Conservation (phyloP, 1,139 yeast genomes). For the Pichia sp. region DNA sequence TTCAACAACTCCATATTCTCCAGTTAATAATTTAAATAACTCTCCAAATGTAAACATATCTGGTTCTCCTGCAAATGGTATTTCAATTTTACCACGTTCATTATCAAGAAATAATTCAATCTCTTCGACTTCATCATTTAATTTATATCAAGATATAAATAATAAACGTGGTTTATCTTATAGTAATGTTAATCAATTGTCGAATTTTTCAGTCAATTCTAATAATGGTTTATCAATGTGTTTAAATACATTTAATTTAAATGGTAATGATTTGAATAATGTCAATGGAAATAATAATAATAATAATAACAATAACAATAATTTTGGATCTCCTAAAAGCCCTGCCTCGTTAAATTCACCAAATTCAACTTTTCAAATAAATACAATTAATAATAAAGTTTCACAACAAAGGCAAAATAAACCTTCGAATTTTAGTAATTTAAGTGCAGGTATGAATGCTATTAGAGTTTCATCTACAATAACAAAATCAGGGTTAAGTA, state of each 20-base stretch:
- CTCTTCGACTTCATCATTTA: slow-evolving; percentile 22
- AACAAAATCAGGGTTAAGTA: slow-evolving; percentile 16
- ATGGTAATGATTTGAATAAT: not conserved
- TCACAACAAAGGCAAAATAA: slow-evolving; percentile 12
- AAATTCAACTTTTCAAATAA: not conserved
- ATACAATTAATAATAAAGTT: slow-evolving; percentile 1
- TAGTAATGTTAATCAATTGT: not conserved
- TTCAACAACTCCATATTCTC: slow-evolving; percentile 14
- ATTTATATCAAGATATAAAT: slow-evolving; percentile 26
- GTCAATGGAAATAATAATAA: not conserved
- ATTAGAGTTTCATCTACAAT: slow-evolving; percentile 8
- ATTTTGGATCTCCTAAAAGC: not conserved
- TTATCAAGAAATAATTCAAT: slow-evolving; percentile 24
- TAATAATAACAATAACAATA: slow-evolving; percentile 2
- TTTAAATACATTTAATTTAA: not conserved
- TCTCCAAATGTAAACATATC: slow-evolving; percentile 15
- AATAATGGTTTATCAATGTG: not conserved
- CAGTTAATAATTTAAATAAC: slow-evolving; percentile 6
- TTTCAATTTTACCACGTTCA: slow-evolving; percentile 15
- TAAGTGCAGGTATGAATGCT: slow-evolving; percentile 21
- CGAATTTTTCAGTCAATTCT: not conserved
- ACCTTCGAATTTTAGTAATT: slow-evolving; percentile 18
- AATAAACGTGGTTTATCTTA: slow-evolving; percentile 24
- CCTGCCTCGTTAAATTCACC: not conserved
- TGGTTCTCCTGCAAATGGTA: slow-evolving; percentile 19